Evolutionary conservation across 768 basidiomycete genomes (phyloP).

Genomic region (Xerocomellus intermedius): DNA sequence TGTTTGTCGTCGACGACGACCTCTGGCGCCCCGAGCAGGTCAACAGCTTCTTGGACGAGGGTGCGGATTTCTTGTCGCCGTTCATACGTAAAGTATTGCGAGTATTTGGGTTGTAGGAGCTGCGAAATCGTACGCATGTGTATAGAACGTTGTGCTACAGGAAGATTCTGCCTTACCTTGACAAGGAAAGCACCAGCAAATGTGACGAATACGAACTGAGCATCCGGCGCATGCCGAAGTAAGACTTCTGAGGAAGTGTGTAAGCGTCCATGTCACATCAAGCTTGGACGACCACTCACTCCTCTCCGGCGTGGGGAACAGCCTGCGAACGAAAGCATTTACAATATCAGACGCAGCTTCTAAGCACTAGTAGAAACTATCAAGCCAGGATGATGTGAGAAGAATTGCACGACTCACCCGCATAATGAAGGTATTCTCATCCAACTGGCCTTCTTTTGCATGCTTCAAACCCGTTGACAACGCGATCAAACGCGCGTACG

Average conservation of each 20-base stretch:
- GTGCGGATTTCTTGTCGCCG: constrained; percentile 60
- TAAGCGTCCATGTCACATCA: neutral
- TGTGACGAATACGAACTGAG: constrained; percentile 74
- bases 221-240: constrained; percentile 74
- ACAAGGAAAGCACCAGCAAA: constrained; percentile 83
- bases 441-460: constrained; percentile 51
- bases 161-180: constrained; percentile 47
- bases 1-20: constrained; percentile 80
- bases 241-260: constrained; percentile 42
- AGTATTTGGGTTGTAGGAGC: constrained; percentile 79
- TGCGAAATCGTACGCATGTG: constrained; percentile 23
- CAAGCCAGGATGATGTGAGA: neutral
- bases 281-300: constrained; percentile 36
- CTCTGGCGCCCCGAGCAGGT: constrained; percentile 65
- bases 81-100: constrained; percentile 54
- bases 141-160: neutral
- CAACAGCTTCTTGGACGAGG: constrained; percentile 63
- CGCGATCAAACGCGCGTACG: constrained; percentile 67
- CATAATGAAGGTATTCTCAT: constrained; percentile 64
- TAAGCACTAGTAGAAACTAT: constrained; percentile 48
- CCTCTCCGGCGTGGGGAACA: constrained; percentile 51
- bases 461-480: constrained; percentile 79
- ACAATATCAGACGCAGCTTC: constrained; percentile 67
- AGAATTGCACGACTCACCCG: constrained; percentile 45
- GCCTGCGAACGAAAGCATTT: constrained; percentile 54